These are phyloP conservation scores for sweet orange (Citrus sinensis) DNA, from an alignment of 345 rosid genomes.

Conservation along the genomic window DNA sequence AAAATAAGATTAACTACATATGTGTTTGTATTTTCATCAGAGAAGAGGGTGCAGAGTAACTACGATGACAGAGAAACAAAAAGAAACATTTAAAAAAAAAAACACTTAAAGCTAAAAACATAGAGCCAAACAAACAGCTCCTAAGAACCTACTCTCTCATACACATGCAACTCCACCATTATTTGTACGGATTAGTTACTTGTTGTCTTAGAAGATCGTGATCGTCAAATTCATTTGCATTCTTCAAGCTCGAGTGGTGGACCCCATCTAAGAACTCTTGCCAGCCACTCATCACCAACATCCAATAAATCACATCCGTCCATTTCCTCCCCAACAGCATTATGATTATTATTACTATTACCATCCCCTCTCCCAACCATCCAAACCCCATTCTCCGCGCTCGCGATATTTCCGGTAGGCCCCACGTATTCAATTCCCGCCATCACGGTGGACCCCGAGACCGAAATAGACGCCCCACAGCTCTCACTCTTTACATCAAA, in stretches of 20 bases:
- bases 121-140: neutral
- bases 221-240: slow-evolving; percentile 11
- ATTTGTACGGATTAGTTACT: neutral
- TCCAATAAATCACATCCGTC: slow-evolving; percentile 23
- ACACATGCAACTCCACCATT: neutral
- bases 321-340: neutral
- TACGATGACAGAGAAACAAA: neutral
- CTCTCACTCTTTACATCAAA: slow-evolving; percentile 29
- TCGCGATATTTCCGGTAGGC: neutral
- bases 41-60: neutral
- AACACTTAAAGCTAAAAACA: neutral
- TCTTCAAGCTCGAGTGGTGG: slow-evolving; percentile 28
- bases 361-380: neutral
- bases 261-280: slow-evolving; percentile 25
- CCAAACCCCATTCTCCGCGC: neutral
- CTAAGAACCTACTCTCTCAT: neutral
- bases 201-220: neutral
- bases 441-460: slow-evolving; percentile 32
- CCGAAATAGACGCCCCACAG: slow-evolving; percentile 39
- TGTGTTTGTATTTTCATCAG: neutral
- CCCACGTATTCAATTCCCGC: slow-evolving; percentile 31
- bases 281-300: slow-evolving; percentile 40
- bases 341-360: neutral
- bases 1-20: too few relatives aligned
- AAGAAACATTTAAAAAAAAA: neutral